Evolutionary conservation across 2,329 filamentous ascomycete species (phyloP).

Genomic region (Diaporthe longicolla): DNA sequence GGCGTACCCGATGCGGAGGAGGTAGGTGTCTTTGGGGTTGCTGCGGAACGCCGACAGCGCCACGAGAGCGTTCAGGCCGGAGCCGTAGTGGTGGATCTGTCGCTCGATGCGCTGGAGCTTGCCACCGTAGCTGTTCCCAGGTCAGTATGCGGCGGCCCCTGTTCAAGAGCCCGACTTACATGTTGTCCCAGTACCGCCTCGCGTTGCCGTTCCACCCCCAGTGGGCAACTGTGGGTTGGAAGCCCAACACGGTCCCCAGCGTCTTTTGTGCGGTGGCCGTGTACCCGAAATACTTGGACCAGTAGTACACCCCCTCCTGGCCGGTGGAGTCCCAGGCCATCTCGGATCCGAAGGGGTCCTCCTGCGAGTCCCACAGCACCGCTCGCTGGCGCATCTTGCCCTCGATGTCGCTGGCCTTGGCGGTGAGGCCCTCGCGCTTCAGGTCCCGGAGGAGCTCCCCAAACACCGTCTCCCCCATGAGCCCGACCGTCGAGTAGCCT

Average conservation of each 20-base stretch:
- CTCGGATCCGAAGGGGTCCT: constrained; percentile 71
- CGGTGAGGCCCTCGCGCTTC: constrained; percentile 59
- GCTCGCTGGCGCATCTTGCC: constrained; percentile 64
- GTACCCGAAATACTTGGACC: constrained; percentile 69
- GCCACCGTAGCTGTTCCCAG: constrained; percentile 54
- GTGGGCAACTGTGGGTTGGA: constrained; percentile 70
- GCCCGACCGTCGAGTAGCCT: constrained; percentile 61
- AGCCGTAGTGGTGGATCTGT: constrained; percentile 74
- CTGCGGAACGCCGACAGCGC: constrained; percentile 66
- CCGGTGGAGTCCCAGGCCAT: constrained; percentile 75
- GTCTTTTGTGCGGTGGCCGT: constrained; percentile 61
- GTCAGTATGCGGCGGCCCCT: background rate
- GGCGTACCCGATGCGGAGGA: constrained; percentile 68
- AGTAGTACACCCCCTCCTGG: constrained; percentile 73
- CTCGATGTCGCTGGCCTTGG: constrained; percentile 58
- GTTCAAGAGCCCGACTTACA: constrained; percentile 52
- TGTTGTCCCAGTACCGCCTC: constrained; percentile 72
- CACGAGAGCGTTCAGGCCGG: constrained; percentile 69
- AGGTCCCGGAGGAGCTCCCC: constrained; percentile 67
- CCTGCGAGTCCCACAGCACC: constrained; percentile 62
- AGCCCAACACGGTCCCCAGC: constrained; percentile 68
- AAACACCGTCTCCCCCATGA: constrained; percentile 74
- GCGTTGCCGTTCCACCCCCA: constrained; percentile 76
- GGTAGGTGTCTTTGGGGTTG: constrained; percentile 61
- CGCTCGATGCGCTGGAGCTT: constrained; percentile 60